phyloP scores from a whole-genome alignment of 2,329 filamentous ascomycete genomes.

The Pseudopyrenochaeta lycopersici region DNA sequence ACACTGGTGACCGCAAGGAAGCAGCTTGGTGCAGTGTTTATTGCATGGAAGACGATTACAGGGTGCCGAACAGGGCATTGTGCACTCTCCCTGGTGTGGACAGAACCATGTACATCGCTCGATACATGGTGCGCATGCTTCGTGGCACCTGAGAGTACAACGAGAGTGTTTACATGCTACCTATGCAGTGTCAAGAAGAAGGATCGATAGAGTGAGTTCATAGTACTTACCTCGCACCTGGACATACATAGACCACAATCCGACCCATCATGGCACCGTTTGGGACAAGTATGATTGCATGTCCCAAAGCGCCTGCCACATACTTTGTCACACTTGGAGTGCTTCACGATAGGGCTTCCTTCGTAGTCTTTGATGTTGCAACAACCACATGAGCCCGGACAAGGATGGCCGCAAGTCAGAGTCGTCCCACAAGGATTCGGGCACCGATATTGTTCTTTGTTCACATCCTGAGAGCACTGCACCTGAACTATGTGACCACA shows the following conservation, averaged over 20 bases:
- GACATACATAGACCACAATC: no score
- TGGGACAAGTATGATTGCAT: constrained; percentile 38
- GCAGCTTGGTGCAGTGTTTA: constrained; percentile 32
- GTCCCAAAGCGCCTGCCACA: constrained; percentile 37
- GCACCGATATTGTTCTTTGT: constrained; percentile 57
- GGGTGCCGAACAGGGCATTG: constrained; percentile 46
- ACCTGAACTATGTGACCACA: constrained; percentile 65
- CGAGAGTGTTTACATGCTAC: no score
- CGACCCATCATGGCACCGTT: no score
- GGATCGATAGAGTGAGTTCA: background rate
- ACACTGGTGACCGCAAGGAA: constrained; percentile 44
- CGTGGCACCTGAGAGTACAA: constrained; percentile 41
- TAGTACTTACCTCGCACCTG: constrained; percentile 8
- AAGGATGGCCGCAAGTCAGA: constrained; percentile 68
- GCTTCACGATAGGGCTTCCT: constrained; percentile 53
- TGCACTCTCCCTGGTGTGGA: constrained; percentile 42
- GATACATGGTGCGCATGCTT: constrained; percentile 45
- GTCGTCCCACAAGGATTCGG: constrained; percentile 54
- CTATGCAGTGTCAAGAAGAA: constrained; percentile 29
- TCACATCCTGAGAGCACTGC: constrained; percentile 61
- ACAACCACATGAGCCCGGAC: no score
- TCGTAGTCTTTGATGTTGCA: constrained; percentile 56
- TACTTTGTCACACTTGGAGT: constrained; percentile 27
- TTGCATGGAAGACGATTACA: constrained; percentile 43
- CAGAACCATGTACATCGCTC: constrained; percentile 47